Evolutionary conservation across 768 basidiomycete genomes (phyloP), one percentile per base, ranked within the genome.

Genomic region (Kwoniella mangroviensis): DNA sequence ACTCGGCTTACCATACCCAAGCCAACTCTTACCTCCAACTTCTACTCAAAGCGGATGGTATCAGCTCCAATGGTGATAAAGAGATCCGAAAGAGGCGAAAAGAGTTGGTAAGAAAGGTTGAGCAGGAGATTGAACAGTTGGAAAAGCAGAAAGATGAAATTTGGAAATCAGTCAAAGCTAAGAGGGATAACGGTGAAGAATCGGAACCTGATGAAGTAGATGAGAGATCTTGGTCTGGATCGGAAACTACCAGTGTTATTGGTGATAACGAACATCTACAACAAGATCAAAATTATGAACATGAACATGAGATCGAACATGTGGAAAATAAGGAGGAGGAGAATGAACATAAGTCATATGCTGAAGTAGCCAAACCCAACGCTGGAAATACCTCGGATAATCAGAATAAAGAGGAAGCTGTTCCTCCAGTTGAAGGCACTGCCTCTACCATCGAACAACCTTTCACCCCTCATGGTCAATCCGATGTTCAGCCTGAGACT

Each of bases 1-100:
- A 92, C 79, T 88, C 86, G 21, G 80, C 87, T 0, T 81, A 92
- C 22, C 89, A 89, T 81, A 85, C 83, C 15, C 89, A 91, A 80
- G 83, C 85, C n/a, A 88, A 92, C 73, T 84, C 85, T 55, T 85
- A 92, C 42, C 87, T 87, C 65, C 87, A 87, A 51, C 82, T 92
- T 13, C 85, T 92, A n/a, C 85, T 87, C 56, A 85, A 86, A 71
- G 87, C 92, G 12, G 91, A 92, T 73, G 88, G 86, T 0, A 86
- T 92, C 22, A 88, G 90, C 74, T 90, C 88, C 73, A 86, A 85
- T 72, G 91, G 91, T 0, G 85, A 88, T 59, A 81, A 82, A 71
- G 82, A 80, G 0, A 86, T 93, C 7, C 83, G 91, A 57, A 83
- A 84, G 40, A 81, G 74, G 69, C 82, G 92, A 61, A 85, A 88